Percentiles rank a stretch among this genome's conserved stretches.
Conservation (phyloP, 768 basidiomycete species). For the Mycena maculata region DNA sequence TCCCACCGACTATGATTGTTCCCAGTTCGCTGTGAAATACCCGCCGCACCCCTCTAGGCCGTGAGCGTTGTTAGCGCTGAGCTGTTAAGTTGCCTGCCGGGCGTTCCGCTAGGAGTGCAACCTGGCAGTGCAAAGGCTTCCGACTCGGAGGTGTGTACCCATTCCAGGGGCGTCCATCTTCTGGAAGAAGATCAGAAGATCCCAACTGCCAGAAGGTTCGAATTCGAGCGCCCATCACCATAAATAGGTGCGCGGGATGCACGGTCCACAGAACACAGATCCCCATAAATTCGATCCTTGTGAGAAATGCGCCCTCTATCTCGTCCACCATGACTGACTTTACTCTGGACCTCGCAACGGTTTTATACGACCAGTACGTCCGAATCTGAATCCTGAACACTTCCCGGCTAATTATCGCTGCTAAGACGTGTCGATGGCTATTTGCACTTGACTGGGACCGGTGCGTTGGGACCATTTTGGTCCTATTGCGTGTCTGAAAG, state of each 20-base stretch:
- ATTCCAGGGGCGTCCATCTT: constrained; percentile 5
- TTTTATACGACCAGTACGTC: constrained; percentile 12
- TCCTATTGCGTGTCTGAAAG: constrained; percentile 9
- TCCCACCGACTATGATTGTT: too few species aligned
- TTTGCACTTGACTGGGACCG: constrained; percentile 13
- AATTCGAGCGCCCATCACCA: constrained; percentile 6
- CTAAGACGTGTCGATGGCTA: constrained; percentile 11
- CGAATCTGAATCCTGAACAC: constrained; percentile 3
- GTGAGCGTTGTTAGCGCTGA: too few species aligned
- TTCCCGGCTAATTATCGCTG: constrained; percentile 11
- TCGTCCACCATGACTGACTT: constrained; percentile 12
- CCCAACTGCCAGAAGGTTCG: constrained; percentile 10
- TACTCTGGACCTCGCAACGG: constrained; percentile 9
- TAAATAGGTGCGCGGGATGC: constrained; percentile 8
- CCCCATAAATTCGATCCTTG: constrained; percentile 2
- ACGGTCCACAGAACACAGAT: neutral
- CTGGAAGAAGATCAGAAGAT: constrained; percentile 2
- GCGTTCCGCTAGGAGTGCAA: too few species aligned
- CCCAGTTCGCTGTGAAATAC: too few species aligned
- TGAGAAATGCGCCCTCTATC: constrained; percentile 8
- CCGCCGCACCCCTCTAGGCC: too few species aligned
- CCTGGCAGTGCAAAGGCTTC: constrained; percentile 7
- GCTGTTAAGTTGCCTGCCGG: too few species aligned
- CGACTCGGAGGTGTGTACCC: neutral
- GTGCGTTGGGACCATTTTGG: constrained; percentile 1